These are phyloP conservation scores for Globisporangium emineosum DNA, from an alignment of 352 stramenopile genomes.

Conservation along the genomic window DNA sequence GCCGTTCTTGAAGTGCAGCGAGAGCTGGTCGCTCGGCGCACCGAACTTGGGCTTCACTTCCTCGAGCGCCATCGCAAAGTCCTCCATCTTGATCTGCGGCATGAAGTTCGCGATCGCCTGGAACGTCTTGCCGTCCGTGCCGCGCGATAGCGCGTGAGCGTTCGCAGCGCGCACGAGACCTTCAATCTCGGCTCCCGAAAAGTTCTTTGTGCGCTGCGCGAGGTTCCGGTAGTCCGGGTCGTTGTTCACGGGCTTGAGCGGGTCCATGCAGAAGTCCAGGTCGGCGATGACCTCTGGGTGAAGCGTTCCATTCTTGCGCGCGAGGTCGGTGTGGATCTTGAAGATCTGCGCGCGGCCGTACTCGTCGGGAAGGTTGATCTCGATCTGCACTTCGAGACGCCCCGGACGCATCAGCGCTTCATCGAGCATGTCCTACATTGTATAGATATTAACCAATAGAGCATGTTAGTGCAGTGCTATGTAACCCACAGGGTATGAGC, in stretches of 20 bases:
- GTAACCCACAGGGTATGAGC: not conserved
- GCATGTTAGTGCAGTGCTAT: not conserved
- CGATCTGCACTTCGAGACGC: constrained; percentile 99
- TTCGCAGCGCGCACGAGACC: constrained; percentile 95
- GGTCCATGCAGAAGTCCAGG: constrained; percentile 68
- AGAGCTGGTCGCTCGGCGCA: constrained; percentile 91
- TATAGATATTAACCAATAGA: too few relatives aligned
- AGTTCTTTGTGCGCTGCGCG: constrained; percentile 98
- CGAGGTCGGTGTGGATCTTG: constrained; percentile 96
- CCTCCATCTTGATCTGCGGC: constrained; percentile 80
- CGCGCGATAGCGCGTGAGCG: constrained; percentile 78
- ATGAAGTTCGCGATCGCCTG: constrained; percentile 77
- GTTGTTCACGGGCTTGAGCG: constrained; percentile 54
- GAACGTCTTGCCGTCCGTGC: constrained; percentile 83
- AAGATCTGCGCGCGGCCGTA: constrained; percentile 96
- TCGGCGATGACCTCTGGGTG: constrained; percentile 72
- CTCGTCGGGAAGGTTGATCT: constrained; percentile 98
- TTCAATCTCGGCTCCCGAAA: constrained; percentile 98
- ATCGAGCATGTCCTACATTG: constrained; percentile 89
- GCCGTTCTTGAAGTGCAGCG: constrained; percentile 95
- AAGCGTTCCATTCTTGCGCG: constrained; percentile 69
- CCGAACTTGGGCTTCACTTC: constrained; percentile 99
- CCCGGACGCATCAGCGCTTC: constrained; percentile 97
- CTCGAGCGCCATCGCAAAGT: constrained; percentile 94
- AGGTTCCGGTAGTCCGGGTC: constrained; percentile 88